A percentile compares a stretch with the other conserved stretches of the same genome.
phyloP scores from a whole-genome alignment of 768 basidiomycete genomes.

The Lactarius hengduanensis region DNA sequence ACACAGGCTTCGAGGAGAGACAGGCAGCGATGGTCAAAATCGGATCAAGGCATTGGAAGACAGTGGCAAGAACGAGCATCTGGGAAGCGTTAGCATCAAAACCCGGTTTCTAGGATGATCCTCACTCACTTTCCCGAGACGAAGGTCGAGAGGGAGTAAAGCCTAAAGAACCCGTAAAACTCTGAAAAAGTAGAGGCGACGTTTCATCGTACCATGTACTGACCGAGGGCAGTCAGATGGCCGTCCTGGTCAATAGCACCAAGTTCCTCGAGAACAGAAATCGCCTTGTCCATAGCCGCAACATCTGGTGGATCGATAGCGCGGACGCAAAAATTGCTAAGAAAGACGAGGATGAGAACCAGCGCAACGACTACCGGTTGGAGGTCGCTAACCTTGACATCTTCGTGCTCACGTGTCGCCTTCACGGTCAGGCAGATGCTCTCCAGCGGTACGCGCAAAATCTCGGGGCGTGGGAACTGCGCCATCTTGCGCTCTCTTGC shows the following conservation, averaged over 20 bases:
- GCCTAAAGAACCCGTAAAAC: conserved; percentile 46
- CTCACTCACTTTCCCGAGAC: conserved; percentile 72
- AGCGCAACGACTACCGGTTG: background rate
- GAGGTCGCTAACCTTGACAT: conserved; percentile 59
- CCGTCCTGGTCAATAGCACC: conserved; percentile 70
- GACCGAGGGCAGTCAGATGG: conserved; percentile 73
- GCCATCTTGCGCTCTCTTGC: conserved; percentile 67
- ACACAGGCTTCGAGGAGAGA: conserved; percentile 86
- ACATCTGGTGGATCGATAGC: conserved; percentile 85
- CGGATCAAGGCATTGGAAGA: conserved; percentile 82
- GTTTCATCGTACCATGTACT: conserved; percentile 59
- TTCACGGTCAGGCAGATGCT: conserved; percentile 83
- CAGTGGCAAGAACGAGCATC: conserved; percentile 85
- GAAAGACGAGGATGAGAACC: conserved; percentile 3
- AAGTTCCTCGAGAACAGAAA: conserved; percentile 67
- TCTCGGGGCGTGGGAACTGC: conserved; percentile 81
- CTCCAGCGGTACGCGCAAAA: conserved; percentile 83
- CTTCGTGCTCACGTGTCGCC: conserved; percentile 69
- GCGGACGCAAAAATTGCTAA: conserved; percentile 62
- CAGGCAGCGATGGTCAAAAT: conserved; percentile 79
- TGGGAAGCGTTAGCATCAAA: conserved; percentile 33
- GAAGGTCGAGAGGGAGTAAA: conserved; percentile 82
- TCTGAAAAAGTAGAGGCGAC: background rate
- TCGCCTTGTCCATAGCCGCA: conserved; percentile 73
- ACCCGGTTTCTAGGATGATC: background rate